Evolutionary conservation across 208 protist genomes (phyloP).

Genomic region (Trichomonas vaginalis): DNA sequence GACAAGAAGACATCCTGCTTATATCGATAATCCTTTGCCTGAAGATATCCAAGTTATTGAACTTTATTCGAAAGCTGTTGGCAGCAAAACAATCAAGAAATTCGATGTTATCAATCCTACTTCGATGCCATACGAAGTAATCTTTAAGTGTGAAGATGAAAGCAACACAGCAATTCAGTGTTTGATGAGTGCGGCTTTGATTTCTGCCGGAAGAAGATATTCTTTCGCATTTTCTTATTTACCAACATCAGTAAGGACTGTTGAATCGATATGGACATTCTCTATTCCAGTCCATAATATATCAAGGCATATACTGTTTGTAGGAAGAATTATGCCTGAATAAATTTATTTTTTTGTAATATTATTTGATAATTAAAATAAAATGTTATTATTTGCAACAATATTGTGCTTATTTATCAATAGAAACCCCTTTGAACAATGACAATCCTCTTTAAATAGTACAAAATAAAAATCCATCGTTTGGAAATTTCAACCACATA

Average conservation of each 20-base stretch:
- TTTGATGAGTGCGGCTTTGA: neutral
- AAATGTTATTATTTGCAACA: too few species aligned
- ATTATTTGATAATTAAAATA: too few species aligned
- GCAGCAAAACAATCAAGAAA: neutral
- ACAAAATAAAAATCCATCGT: too few species aligned
- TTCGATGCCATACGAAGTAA: neutral
- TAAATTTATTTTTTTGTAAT: neutral
- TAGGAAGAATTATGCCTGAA: constrained; percentile 16
- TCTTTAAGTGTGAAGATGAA: neutral
- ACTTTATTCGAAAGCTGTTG: neutral
- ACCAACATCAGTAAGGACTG: neutral
- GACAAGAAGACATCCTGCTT: constrained; percentile 32
- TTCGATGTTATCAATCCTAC: constrained; percentile 16
- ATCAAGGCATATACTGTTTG: neutral
- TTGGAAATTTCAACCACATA: too few species aligned
- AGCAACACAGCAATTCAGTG: neutral
- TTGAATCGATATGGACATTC: neutral
- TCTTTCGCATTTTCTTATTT: neutral
- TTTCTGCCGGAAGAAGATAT: constrained; percentile 10
- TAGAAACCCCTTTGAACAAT: too few species aligned
- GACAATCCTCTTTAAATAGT: too few species aligned
- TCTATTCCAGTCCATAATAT: neutral
- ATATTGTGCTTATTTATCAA: too few species aligned
- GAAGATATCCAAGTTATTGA: neutral
- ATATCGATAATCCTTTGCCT: neutral